A percentile compares a stretch with the other conserved stretches of the same genome.
phyloP scores from a whole-genome alignment of 768 basidiomycete species.

The Tubosaeta brunneosetosa region DNA sequence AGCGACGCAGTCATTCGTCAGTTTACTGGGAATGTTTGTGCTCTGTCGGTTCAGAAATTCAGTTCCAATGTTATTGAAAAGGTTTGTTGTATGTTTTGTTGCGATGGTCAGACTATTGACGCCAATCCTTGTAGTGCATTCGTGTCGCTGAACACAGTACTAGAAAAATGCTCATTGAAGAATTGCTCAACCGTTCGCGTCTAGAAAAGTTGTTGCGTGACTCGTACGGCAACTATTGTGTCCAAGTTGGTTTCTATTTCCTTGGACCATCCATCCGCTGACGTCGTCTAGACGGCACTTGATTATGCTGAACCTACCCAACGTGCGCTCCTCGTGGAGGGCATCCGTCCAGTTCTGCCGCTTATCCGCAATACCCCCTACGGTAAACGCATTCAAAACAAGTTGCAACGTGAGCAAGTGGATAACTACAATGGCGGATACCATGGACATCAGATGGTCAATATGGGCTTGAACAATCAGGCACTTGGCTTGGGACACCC shows the following conservation, averaged over 20 bases:
- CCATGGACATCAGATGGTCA: slow-evolving; percentile 58
- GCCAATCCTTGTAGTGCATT: slow-evolving; percentile 47
- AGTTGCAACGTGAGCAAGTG: slow-evolving; percentile 91
- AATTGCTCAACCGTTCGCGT: slow-evolving; percentile 89
- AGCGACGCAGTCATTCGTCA: slow-evolving; percentile 97
- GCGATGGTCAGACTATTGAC: not conserved
- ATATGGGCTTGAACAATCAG: slow-evolving; percentile 52
- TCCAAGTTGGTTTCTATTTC: slow-evolving; percentile 52
- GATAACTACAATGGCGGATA: slow-evolving; percentile 58
- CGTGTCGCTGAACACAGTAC: slow-evolving; percentile 96
- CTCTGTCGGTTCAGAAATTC: slow-evolving; percentile 97
- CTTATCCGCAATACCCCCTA: slow-evolving; percentile 99
- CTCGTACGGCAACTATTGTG: slow-evolving; percentile 95
- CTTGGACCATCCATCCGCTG: slow-evolving; percentile 7
- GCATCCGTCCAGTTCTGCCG: slow-evolving; percentile 96
- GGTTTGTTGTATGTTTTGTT: slow-evolving; percentile 34
- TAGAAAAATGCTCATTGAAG: slow-evolving; percentile 91
- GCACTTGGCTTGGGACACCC: slow-evolving; percentile 43
- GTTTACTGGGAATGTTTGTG: slow-evolving; percentile 96
- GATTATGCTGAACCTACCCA: slow-evolving; percentile 97
- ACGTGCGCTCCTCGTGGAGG: slow-evolving; percentile 88
- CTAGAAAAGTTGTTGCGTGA: slow-evolving; percentile 95
- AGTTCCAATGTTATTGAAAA: slow-evolving; percentile 99
- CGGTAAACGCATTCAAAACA: slow-evolving; percentile 98
- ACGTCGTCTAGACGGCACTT: slow-evolving; percentile 71